phyloP scores from a whole-genome alignment of 495 filamentous ascomycete species.

The Collariella sp. region DNA sequence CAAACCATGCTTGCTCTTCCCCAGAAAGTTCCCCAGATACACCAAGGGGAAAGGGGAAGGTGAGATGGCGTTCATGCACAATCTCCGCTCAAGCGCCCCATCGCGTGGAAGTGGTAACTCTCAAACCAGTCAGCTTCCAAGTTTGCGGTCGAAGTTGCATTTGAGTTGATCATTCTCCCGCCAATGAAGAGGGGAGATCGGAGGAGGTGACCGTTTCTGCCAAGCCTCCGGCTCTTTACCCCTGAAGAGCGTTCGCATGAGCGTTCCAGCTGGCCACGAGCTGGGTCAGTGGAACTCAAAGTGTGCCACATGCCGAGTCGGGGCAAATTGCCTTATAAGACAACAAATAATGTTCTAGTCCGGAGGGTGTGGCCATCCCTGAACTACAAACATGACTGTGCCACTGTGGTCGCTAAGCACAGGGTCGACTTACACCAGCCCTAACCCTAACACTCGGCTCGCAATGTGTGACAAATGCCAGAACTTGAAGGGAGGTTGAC shows the following conservation, averaged over 20 bases:
- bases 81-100: neutral
- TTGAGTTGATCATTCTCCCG: neutral
- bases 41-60: neutral
- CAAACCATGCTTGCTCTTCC: too few relatives aligned
- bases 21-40: too few relatives aligned
- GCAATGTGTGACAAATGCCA: too few relatives aligned
- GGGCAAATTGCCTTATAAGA: neutral
- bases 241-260: neutral
- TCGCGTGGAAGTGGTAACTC: neutral
- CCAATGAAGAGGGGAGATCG: conserved; percentile 5
- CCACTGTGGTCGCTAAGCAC: too few relatives aligned
- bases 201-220: conserved; percentile 1
- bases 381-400: too few relatives aligned
- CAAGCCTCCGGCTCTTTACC: neutral
- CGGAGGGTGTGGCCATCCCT: too few relatives aligned
- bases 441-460: too few relatives aligned
- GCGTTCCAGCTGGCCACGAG: neutral
- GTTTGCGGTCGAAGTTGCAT: neutral
- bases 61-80: conserved; percentile 3
- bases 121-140: conserved; percentile 3
- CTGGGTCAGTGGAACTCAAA: neutral
- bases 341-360: too few relatives aligned
- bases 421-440: too few relatives aligned
- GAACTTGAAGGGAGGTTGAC: too few relatives aligned
- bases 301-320: neutral